These are phyloP conservation scores for Porodaedalea pini DNA, from an alignment of 1,284 basidiomycete genomes.

Conservation along the genomic window DNA sequence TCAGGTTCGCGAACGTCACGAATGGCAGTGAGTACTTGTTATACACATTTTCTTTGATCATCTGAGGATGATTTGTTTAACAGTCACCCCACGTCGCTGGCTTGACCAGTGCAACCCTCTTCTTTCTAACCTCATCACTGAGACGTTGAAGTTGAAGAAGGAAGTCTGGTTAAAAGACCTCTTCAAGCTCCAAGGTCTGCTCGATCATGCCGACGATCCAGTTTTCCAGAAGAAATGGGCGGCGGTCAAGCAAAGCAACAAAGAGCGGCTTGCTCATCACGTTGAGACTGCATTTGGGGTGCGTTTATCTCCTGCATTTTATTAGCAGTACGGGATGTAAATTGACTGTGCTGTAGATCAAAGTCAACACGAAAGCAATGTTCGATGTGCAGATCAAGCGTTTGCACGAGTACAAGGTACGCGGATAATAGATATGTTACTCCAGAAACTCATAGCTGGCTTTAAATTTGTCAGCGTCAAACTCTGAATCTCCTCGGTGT, in stretches of 20 bases:
- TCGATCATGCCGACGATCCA: conserved; percentile 66
- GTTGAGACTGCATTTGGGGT: conserved; percentile 70
- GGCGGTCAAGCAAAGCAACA: conserved; percentile 82
- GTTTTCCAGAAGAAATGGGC: conserved; percentile 78
- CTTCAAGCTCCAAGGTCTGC: conserved; percentile 62
- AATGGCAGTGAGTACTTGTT: conserved; percentile 66
- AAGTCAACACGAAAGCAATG: conserved; percentile 75
- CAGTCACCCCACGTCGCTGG: conserved; percentile 84
- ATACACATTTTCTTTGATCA: background rate
- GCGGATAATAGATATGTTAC: conserved; percentile 9
- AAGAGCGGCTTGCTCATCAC: conserved; percentile 76
- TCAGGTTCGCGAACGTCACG: conserved; percentile 75
- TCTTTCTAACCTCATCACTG: conserved; percentile 78
- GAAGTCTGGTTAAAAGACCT: conserved; percentile 79
- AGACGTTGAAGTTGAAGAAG: conserved; percentile 74
- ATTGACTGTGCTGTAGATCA: conserved; percentile 33
- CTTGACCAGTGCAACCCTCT: conserved; percentile 88
- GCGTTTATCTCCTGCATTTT: background rate
- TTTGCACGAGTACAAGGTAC: conserved; percentile 86
- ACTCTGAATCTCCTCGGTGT: conserved; percentile 83
- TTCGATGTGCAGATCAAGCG: conserved; percentile 94
- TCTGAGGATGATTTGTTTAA: conserved; percentile 13
- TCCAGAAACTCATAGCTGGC: background rate
- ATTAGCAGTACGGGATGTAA: background rate
- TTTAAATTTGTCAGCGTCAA: conserved; percentile 55